A percentile compares a stretch with the other conserved stretches of the same genome.
Evolutionary conservation across 2,329 filamentous ascomycete genomes (phyloP).

Genomic region (Colletotrichum sp.): DNA sequence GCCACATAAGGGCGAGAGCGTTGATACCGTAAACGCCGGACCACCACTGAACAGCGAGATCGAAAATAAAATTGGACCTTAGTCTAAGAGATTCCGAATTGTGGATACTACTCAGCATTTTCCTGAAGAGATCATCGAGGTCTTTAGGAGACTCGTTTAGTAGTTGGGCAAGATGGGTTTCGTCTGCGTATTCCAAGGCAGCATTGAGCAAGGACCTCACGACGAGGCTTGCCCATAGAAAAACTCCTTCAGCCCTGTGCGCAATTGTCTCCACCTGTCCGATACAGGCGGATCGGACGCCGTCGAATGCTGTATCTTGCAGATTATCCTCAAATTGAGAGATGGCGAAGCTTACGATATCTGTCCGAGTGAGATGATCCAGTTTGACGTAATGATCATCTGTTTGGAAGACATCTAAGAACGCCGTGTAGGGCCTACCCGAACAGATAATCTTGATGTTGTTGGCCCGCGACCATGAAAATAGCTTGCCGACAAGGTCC

Average conservation of each 20-base stretch:
- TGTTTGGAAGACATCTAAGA: neutral
- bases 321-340: neutral
- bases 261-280: accelerated
- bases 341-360: neutral
- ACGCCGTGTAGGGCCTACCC: neutral
- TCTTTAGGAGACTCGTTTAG: neutral
- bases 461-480: neutral
- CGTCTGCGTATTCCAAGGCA: neutral
- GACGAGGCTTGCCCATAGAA: neutral
- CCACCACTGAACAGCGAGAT: neutral
- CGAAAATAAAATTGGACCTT: neutral
- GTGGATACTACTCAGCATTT: accelerated
- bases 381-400: neutral
- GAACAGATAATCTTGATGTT: neutral
- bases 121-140: neutral
- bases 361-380: neutral
- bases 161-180: neutral
- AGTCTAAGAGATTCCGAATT: neutral
- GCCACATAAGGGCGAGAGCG: neutral
- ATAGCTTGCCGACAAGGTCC: neutral
- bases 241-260: neutral
- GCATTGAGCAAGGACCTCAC: neutral
- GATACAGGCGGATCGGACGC: neutral
- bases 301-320: neutral
- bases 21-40: neutral